Base-by-base conservation (phyloP, 805 yeast species). In the Hanseniaspora pseudoguilliermondii region DNA sequence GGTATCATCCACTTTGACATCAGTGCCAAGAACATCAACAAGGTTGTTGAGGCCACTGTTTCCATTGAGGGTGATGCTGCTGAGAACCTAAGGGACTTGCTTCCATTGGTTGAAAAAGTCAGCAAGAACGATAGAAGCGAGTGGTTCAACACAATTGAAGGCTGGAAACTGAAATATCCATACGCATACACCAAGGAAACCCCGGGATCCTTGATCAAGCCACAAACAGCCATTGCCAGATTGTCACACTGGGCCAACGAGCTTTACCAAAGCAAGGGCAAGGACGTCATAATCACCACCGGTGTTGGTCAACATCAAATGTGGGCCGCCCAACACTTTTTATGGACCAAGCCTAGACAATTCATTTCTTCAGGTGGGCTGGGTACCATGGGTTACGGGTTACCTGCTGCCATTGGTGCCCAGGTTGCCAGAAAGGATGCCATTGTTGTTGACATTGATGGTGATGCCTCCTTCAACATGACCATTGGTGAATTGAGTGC, bases 231-330 rank as follows among this genome's bases (percentile, higher is more conserved):
- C 51, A 81, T 93, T 60, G 70, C 76, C 47, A 91, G 86, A 71
- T 77, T 93, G 57, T 80, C 93, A 2, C 77, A 80, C 59, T 83
- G 89, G 63, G 82, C 89, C 35, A 70, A 73, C 50, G 76, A 78
- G 56, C 75, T 75, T 60, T 55, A 49, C 29, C 69, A 70, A 63
- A 55, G 63, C 23, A 65, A 64, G n/a, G 55, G 55, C 7, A 86
- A 80, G 66, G 90, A 86, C 63, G 89, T 87, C 58, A 80, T 90
- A 64, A 84, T 91, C 63, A 85, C 97, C 54, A 93, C 98, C 39
- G 98, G 98, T 77, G 97, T 93, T 54, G 98, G 98, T 59, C 98
- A 93, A 77, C 98, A 91, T 78, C 98, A 91, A 76, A 91, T 91
- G 98, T 91, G 98, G 98, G 95, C 97, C 40, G 97, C 97, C 32